Evolutionary conservation across 2,329 filamentous ascomycete genomes (phyloP).

Genomic region (Atkinsonella texensis): DNA sequence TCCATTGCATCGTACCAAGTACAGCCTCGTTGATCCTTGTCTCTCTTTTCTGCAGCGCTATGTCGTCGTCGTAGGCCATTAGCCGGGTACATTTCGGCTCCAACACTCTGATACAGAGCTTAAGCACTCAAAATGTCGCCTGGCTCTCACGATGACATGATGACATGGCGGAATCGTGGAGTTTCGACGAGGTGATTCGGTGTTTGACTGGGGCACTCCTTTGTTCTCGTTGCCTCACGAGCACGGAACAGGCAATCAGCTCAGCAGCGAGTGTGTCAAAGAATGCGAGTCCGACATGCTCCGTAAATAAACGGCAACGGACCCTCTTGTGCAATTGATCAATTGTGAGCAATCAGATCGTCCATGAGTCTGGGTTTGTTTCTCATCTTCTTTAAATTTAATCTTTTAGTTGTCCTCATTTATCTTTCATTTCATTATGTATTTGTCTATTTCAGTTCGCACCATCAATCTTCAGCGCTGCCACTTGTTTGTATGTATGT

Average conservation of each 20-base stretch:
- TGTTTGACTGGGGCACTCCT: background rate
- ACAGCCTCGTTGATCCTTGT: background rate
- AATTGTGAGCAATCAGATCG: too few species aligned
- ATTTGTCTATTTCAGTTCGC: too few species aligned
- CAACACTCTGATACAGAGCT: background rate
- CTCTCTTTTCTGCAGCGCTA: background rate
- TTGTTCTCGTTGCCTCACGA: background rate
- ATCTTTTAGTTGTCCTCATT: too few species aligned
- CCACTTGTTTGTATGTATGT: too few species aligned
- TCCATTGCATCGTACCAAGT: background rate
- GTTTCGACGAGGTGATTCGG: conserved; percentile 6
- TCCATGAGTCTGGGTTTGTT: too few species aligned
- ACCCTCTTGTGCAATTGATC: background rate
- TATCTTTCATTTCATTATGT: too few species aligned
- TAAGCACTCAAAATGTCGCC: conserved; percentile 2
- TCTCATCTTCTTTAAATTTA: too few species aligned
- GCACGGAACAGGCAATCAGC: background rate
- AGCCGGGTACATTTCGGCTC: background rate
- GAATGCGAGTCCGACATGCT: background rate
- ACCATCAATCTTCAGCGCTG: too few species aligned
- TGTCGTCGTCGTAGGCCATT: background rate
- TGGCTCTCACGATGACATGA: conserved; percentile 6
- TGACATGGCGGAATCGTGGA: conserved; percentile 8
- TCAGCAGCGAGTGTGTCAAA: background rate
- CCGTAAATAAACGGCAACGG: background rate